phyloP scores from a whole-genome alignment of 164 flowering plant genomes.

The Chimonanthus salicifolius region DNA sequence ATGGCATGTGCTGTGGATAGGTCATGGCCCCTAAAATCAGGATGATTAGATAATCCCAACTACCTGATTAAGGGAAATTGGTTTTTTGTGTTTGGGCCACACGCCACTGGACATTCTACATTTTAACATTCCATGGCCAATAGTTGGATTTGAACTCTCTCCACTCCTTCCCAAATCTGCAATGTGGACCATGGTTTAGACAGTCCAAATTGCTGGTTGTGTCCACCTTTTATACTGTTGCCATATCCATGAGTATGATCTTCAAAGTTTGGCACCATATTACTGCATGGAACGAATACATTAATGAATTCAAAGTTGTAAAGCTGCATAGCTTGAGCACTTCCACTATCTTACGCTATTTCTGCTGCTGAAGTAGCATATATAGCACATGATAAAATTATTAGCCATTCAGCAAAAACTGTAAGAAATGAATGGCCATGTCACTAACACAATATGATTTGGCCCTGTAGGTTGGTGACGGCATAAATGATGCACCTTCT shows the following conservation, averaged over 20 bases:
- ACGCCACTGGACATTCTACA: not conserved
- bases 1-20: not conserved
- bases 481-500: slow-evolving; percentile 98
- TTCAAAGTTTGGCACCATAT: not conserved
- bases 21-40: not conserved
- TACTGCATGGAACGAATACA: not conserved
- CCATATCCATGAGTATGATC: not conserved
- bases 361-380: not conserved
- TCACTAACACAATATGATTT: not conserved
- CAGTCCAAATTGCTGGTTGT: not conserved
- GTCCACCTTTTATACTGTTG: not conserved
- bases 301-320: too few relatives aligned
- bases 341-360: not conserved
- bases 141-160: not conserved
- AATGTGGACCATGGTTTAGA: not conserved
- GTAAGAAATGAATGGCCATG: not conserved
- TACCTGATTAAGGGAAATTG: not conserved
- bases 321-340: not conserved
- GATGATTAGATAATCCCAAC: not conserved
- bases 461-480: slow-evolving; percentile 79
- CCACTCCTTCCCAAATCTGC: not conserved
- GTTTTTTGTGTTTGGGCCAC: not conserved
- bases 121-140: not conserved
- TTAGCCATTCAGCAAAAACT: not conserved
- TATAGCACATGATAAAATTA: too few relatives aligned